Evolutionary conservation across 495 filamentous ascomycete genomes (phyloP), one percentile per base, ranked within the genome.

Genomic region (Bacidia gigantensis): DNA sequence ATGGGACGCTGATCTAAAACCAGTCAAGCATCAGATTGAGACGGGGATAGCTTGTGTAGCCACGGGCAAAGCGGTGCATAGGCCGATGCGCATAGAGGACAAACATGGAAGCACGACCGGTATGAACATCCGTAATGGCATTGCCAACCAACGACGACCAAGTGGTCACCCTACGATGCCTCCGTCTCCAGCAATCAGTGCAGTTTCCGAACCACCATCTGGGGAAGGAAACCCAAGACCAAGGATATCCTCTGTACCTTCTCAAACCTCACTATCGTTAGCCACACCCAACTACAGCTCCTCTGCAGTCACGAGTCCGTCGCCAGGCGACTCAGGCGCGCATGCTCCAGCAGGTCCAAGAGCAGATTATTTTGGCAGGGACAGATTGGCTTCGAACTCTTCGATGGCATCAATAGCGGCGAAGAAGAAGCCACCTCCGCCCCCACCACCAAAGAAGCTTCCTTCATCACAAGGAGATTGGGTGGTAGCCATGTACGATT

Each of bases 401-500:
- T 66, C 68, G 2, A 62, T 65, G 26, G 60, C 65, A 29, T 67
- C 67, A n/a, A 67, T 61, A 22, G 57, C 63, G 12, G 73, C 68
- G 40, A 79, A 76, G 60, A 84, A 83, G 67, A 78, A 78, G 44
- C 75, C 75, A 24, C 77, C 80, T 1, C 86, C 83, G 1, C 86
- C 85, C 0, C 86, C 88, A 5, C 85, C 85, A 11, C 75, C 77
- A 1, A 83, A 83, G 61, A 72, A 69, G 11, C 64, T 69, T 3
- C 58, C 65, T 11, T 67, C 64, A 21, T 61, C 58, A 21, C 72
- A 72, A 39, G 78, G 70, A 2, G 63, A 77, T 22, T 95, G 73
- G 57, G 89, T 94, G 10, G 80, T 82, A 1, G 90, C 90, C 2
- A 65, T 88, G 57, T 96, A 87, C 66, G 73, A 82, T 47, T 97